A percentile compares a stretch with the other conserved stretches of the same genome.
These are phyloP conservation scores for Paracamarosporium sp. DNA, from an alignment of 2,329 filamentous ascomycete genomes.

Conservation along the genomic window DNA sequence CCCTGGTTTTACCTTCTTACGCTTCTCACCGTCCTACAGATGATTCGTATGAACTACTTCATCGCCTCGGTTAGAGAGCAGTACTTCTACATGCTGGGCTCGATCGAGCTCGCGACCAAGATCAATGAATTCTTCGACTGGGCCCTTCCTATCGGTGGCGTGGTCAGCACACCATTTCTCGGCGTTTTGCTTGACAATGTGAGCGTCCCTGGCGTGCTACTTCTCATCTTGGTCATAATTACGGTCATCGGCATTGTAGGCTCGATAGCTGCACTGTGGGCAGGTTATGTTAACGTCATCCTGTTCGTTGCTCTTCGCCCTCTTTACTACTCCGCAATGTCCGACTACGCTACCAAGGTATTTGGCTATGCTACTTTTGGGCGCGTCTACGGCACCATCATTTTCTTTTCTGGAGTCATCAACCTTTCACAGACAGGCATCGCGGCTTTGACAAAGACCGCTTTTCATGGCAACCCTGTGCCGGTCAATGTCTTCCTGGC, in stretches of 20 bases:
- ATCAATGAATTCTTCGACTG: slow-evolving; percentile 86
- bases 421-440: slow-evolving; percentile 83
- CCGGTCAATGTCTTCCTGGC: slow-evolving; percentile 77
- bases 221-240: slow-evolving; percentile 71
- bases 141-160: slow-evolving; percentile 80
- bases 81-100: slow-evolving; percentile 75
- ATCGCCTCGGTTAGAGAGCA: slow-evolving; percentile 85
- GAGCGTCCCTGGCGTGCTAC: slow-evolving; percentile 73
- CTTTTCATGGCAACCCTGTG: slow-evolving; percentile 73
- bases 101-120: slow-evolving; percentile 63
- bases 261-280: slow-evolving; percentile 71
- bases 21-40: slow-evolving; percentile 72
- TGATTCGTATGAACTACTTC: slow-evolving; percentile 81
- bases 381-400: slow-evolving; percentile 87
- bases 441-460: slow-evolving; percentile 76
- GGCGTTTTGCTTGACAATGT: slow-evolving; percentile 78
- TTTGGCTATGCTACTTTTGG: slow-evolving; percentile 91
- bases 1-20: slow-evolving; percentile 87
- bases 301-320: slow-evolving; percentile 86
- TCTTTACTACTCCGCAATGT: slow-evolving; percentile 89
- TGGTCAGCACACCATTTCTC: slow-evolving; percentile 83
- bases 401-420: slow-evolving; percentile 80
- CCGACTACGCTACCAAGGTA: slow-evolving; percentile 86
- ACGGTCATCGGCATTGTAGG: slow-evolving; percentile 78
- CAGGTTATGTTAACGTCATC: slow-evolving; percentile 75